Base-by-base conservation (phyloP, 2,329 filamentous ascomycete species). In the Microdochium trichocladiopsis region DNA sequence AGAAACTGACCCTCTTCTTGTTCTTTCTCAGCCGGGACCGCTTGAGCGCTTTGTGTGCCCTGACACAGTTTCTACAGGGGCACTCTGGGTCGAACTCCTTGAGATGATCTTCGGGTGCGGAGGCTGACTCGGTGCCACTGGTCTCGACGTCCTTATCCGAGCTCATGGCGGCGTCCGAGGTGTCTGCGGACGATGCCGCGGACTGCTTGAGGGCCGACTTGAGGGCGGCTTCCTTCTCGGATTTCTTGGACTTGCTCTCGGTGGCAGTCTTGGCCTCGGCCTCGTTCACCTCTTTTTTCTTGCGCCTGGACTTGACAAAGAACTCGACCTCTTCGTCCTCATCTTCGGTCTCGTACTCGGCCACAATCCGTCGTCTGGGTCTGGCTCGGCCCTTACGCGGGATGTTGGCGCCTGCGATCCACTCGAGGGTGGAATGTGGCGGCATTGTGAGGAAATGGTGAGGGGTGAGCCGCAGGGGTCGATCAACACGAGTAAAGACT, bases 291-390 rank as follows among this genome's bases (percentile, higher is more conserved):
- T 16, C 11, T 8, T 21, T 22, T 23, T 45, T 45, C 41, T 22
- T 37, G 5, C 18, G 14, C 18, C 18, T 45, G 12, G 41, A 18
- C 41, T 45, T 45, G 41, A 45, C 41, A 18, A 45, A 45, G 52
- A 78, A 78, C 16, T 71, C 72, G 28, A 78, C 75, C 51, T 71
- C 74, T 57, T 76, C 76, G 25, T 47, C 47, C 11, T 51, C 37
- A 41, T 56, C 56, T 25, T 52, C 54, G 41, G 22, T 22, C 28
- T 47, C 23, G 33, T 49, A 11, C 37, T 37, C 18, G 48, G 36
- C 18, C 9, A 47, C 21, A 8, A 45, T 45, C 18, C 41, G 12
- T 8, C 41, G 41, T 18, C 41, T 45, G 5, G 41, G 14, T 16
- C n/a, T 41, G 14, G 28, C 8, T 18, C 41, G 41, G 41, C 41